Base-by-base conservation (phyloP, 768 basidiomycete species). In the Psilocybe tampanensis region DNA sequence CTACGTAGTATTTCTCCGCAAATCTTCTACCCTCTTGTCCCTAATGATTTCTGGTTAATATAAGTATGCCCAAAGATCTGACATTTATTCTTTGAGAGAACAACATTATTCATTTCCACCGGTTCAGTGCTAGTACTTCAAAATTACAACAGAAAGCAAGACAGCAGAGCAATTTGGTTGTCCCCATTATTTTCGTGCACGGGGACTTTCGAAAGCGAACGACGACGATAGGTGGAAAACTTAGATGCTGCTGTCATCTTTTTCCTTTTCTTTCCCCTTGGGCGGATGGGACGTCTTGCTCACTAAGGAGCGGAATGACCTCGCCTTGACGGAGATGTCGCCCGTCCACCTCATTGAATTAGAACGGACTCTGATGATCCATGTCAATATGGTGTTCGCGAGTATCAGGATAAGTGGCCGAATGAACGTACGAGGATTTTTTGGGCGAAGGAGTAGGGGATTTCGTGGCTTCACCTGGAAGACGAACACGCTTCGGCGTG, bases 401-500 rank as follows among this genome's bases (percentile, higher is more conserved):
- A 3, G 36, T 39, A 36, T 52, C 17, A 39, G 12, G 19, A 41
- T 8, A 47, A 47, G 36, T 6, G 3, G 34, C 6, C 13, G 21
- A 17, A 42, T 23, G 29, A 9, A 61, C 52, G 47, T 54, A 58
- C 60, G 44, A 47, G 24, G 63, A 36, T 54, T 64, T 63, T 13
- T 44, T 63, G 47, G 70, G 65, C 39, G 60, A 59, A 33, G 66
- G 19, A 7, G 63, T 61, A 24, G 61, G 47, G 21, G 52, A 52
- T 39, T 59, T 51, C 18, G 60, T 54, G 8, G 54, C 45, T 63
- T 80, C 77, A 26, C 77, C 76, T 12, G 83, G 83, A 50, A 85
- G 71, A 60, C 78, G 80, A 53, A 85, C 76, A 54, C 74, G 76
- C 59, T 72, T 74, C 42, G 83, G 83, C 21, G 82, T 80, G 64